Percentiles rank a stretch among this genome's conserved stretches.
These are phyloP conservation scores for Lentinula edodes DNA, from an alignment of 768 basidiomycete species.

Conservation along the genomic window DNA sequence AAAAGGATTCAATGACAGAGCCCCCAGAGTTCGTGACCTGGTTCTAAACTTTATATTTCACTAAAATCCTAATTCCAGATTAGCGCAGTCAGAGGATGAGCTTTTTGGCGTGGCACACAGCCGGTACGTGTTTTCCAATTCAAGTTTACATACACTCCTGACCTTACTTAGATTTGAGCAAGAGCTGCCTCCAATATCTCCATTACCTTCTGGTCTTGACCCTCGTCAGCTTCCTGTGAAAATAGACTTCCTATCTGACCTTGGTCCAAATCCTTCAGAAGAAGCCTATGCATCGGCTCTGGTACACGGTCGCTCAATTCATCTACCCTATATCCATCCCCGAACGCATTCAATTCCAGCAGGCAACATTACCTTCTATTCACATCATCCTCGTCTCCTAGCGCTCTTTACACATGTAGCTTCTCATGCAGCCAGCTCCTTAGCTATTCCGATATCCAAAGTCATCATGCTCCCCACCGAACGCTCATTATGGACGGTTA, in stretches of 20 bases:
- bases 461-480: constrained; percentile 65
- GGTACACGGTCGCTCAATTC: constrained; percentile 56
- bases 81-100: background rate
- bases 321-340: constrained; percentile 50
- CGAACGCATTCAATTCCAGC: constrained; percentile 68
- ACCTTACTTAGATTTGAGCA: background rate
- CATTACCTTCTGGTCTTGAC: constrained; percentile 10
- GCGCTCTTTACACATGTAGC: constrained; percentile 83
- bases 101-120: background rate
- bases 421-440: constrained; percentile 74
- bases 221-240: constrained; percentile 12
- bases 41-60: no score
- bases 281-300: constrained; percentile 48
- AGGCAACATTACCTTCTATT: constrained; percentile 78
- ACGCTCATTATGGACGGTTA: constrained; percentile 81
- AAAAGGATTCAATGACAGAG: background rate
- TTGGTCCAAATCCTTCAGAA: constrained; percentile 28
- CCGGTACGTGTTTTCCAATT: background rate
- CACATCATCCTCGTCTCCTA: constrained; percentile 62
- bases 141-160: background rate
- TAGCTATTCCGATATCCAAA: constrained; percentile 73
- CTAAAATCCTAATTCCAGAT: background rate
- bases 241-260: constrained; percentile 11
- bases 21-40: background rate
- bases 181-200: background rate